Base-by-base conservation (phyloP, 129 eudicot genomes). In the Arctium minus region DNA sequence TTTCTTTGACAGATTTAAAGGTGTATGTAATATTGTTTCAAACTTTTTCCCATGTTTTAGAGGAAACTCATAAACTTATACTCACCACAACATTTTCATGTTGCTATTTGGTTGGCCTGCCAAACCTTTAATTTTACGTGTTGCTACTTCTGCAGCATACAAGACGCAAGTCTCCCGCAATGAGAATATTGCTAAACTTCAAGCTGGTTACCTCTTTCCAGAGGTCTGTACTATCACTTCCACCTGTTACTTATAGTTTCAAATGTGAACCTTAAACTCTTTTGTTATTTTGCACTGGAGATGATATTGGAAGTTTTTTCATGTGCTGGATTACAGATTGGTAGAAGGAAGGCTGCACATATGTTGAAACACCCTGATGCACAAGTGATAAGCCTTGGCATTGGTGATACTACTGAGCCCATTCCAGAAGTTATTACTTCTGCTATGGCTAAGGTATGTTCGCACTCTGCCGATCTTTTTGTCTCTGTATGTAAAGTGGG, bases 401-500 rank as follows among this genome's bases (percentile, higher is more conserved):
- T 92, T 77, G 98, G 98, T 76, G 98, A 92, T 86, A 94, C 97
- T 44, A 91, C 98, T 5, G 97, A 94, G 91, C 98, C 98, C 73
- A 92, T 94, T 85, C 98, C 98, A 50, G 97, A 95, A 31, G 97
- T 95, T 81, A 93, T 95, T 73, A 87, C 98, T 39, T 83, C 97
- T 86, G 97, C 97, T 32, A 94, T 94, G 98, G 91, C 98, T 78
- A 84, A 94, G 97, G 98, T 92, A 83, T 30, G 72, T 27, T 65
- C 12, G 11, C 73, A 73, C 30, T 35, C 4, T 35, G 62, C 18
- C 37, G 38, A 10, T 0, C 2, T 60, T 83, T 68, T 27, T 42
- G 22, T n/a, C 3, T 32, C 62, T 13, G 27, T 35, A 46, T 39
- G 1, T 48, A 48, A 40, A 0, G 12, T 73, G 32, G 70, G 31